A percentile compares a stretch with the other conserved stretches of the same genome.
Conservation (phyloP, 257 asterid genomes). For the Solanum commersonii region DNA sequence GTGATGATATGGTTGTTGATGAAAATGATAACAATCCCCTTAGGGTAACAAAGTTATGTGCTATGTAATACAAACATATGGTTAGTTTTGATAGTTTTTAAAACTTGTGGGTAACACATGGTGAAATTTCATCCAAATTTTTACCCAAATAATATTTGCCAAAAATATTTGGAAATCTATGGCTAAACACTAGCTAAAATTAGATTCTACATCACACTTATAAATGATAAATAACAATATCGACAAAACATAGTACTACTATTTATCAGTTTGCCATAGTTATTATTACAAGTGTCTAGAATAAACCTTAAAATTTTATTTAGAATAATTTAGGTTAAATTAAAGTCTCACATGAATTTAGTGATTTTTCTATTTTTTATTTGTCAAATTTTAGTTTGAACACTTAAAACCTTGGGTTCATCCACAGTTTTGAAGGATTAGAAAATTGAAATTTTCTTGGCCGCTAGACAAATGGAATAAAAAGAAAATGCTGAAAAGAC, state of each 20-base stretch:
- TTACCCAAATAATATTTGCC: too few species aligned
- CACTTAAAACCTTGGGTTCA: conserved; percentile 15
- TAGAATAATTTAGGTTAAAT: background rate
- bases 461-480: background rate
- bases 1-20: too few species aligned
- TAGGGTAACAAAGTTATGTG: too few species aligned
- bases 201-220: background rate
- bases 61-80: too few species aligned
- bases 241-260: background rate
- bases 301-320: background rate
- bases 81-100: too few species aligned
- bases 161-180: too few species aligned
- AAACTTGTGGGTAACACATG: too few species aligned
- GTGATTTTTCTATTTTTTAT: background rate
- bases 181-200: background rate
- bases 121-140: too few species aligned
- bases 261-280: background rate
- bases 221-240: background rate
- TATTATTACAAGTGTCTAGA: background rate
- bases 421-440: conserved; percentile 27
- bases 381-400: background rate
- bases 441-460: background rate
- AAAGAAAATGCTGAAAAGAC: background rate
- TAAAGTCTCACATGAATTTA: background rate
- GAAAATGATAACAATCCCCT: too few species aligned